Base-by-base conservation (phyloP, 805 yeast genomes). In the Suhomyces kilbournensis region DNA sequence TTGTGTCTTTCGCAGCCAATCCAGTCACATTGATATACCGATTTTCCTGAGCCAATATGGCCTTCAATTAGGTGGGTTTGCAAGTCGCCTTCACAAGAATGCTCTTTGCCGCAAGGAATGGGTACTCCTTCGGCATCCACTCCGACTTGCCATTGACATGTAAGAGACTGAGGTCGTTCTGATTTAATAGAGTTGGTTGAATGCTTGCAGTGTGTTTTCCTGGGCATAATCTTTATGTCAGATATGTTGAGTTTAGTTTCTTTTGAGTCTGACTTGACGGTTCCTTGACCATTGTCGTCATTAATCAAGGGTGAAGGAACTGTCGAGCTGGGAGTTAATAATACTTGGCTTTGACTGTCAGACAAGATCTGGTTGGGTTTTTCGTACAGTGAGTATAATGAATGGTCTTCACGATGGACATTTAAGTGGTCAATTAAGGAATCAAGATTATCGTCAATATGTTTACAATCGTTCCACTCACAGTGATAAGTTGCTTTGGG, bases 381-480 rank as follows among this genome's bases (percentile, higher is more conserved):
- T 32, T 9, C 51, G 49, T 39, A 25, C 20, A 8, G 19, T 14
- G 49, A 19, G 22, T 48, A 23, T 8, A 34, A 26, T 14, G 14
- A 39, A 44, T 26, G 42, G 17, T n/a, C 35, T 15, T 25, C 25
- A 14, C 50, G 54, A 53, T 75, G 79, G 19, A 62, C 49, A 45
- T 61, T 60, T 47, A 75, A 60, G 68, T 90, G 97, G 42, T 77
- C 71, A 9, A 88, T 67, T 28, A 91, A 69, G 5, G 77, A 64
- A 28, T 82, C 72, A 46, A 85, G 62, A 58, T 83, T 83, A 15
- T 69, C 64, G 26, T 86, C 76, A 19, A 73, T 71, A 62, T 77
- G 88, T 43, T 78, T 70, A 75, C 97, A 91, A 50, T 83, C 77
- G 51, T 74, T 69, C 97, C 96, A 90, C 61, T 84, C 90, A 71